Conservation (phyloP, 768 basidiomycete species). For the Tylopilus felleus region DNA sequence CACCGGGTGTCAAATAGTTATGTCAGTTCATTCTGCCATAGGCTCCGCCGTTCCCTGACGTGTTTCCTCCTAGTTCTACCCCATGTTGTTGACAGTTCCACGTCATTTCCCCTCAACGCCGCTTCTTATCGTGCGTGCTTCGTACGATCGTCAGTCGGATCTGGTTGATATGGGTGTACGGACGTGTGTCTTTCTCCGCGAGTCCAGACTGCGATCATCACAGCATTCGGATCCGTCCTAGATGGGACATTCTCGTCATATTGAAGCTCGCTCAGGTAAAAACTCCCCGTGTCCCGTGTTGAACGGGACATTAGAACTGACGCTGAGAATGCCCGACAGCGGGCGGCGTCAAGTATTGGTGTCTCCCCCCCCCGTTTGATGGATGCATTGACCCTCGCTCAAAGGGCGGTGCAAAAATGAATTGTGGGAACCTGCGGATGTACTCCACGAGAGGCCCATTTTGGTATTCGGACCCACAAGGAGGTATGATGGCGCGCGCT, state of each 20-base stretch:
- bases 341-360: background rate
- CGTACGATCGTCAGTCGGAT: conserved; percentile 13
- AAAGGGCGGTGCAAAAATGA: background rate
- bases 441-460: background rate
- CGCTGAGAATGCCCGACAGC: conserved; percentile 14
- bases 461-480: background rate
- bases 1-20: conserved; percentile 2
- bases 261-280: conserved; percentile 8
- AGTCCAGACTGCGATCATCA: conserved; percentile 7
- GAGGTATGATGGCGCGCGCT: background rate
- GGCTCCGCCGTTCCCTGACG: background rate
- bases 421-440: background rate
- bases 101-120: conserved; percentile 15
- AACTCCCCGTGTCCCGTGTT: conserved; percentile 14
- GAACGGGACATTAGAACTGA: conserved; percentile 22
- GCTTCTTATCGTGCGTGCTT: conserved; percentile 14
- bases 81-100: conserved; percentile 18
- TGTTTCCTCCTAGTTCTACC: conserved; percentile 1
- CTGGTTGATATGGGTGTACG: conserved; percentile 12
- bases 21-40: conserved; percentile 10
- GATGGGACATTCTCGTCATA: conserved; percentile 11
- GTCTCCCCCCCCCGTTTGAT: background rate
- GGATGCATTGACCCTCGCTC: background rate
- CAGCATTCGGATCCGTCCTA: conserved; percentile 19
- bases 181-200: conserved; percentile 2